A percentile compares a stretch with the other conserved stretches of the same genome.
These are phyloP conservation scores for Chaetomium tenue DNA, from an alignment of 495 filamentous ascomycete genomes.

Conservation along the genomic window DNA sequence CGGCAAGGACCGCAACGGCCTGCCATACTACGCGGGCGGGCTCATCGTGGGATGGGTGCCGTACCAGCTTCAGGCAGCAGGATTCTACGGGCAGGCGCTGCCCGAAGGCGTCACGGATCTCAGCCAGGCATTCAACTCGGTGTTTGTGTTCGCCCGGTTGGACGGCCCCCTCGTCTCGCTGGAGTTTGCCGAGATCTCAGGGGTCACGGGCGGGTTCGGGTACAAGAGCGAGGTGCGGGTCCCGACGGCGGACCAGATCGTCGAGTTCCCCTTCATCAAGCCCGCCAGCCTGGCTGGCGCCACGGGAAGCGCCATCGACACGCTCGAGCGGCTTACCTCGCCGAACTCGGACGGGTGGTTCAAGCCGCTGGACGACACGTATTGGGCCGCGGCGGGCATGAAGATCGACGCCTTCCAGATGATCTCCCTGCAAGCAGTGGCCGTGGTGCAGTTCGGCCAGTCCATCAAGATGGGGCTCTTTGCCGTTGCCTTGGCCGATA, in stretches of 20 bases:
- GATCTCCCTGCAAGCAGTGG: conserved; percentile 37
- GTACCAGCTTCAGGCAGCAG: conserved; percentile 42
- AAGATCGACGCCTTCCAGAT: conserved; percentile 45
- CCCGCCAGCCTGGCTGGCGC: not conserved
- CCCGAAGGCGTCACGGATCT: conserved; percentile 29
- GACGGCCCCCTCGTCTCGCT: conserved; percentile 47
- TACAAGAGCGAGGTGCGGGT: conserved; percentile 42
- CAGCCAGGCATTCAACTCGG: not conserved
- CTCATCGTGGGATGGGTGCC: conserved; percentile 39
- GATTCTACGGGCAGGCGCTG: conserved; percentile 33
- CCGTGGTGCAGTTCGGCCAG: conserved; percentile 31
- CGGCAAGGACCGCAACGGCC: not conserved
- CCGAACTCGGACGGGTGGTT: conserved; percentile 25
- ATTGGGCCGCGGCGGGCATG: conserved; percentile 47
- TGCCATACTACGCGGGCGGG: conserved; percentile 42
- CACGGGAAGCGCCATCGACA: not conserved
- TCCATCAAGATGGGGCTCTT: conserved; percentile 33
- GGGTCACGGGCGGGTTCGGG: conserved; percentile 46
- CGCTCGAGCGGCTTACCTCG: not conserved
- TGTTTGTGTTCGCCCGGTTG: conserved; percentile 44
- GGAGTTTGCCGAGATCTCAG: conserved; percentile 43
- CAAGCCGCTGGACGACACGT: conserved; percentile 22
- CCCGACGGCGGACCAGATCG: conserved; percentile 37
- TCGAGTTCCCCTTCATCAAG: conserved; percentile 35
- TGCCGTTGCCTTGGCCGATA: conserved; percentile 39